These are phyloP conservation scores for Takakia lepidozioides DNA, from an alignment of 225 moss, liverwort and hornwort genomes.

Conservation along the genomic window DNA sequence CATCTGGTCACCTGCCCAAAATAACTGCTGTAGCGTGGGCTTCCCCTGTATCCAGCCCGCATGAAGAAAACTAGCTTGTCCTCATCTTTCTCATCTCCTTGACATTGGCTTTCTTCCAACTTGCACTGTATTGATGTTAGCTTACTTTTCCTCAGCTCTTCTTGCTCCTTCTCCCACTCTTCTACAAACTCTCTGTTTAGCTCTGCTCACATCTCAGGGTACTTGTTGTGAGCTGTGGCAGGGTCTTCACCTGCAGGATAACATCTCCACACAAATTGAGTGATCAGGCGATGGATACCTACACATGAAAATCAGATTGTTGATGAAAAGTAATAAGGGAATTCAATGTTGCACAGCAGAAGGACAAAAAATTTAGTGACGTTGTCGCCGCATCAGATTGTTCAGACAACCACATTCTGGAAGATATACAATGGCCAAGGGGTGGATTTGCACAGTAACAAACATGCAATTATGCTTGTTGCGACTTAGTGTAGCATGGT, in stretches of 20 bases:
- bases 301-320: no score
- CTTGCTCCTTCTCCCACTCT: slow-evolving; percentile 64
- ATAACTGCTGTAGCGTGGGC: slow-evolving; percentile 73
- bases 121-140: neutral
- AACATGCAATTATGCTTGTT: no score
- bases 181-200: slow-evolving; percentile 74
- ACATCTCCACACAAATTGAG: no score
- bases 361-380: no score
- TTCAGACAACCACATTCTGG: no score
- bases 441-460: no score
- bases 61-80: slow-evolving; percentile 75
- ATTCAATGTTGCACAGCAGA: no score
- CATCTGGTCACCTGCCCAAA: slow-evolving; percentile 96
- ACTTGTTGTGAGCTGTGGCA: slow-evolving; percentile 60
- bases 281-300: no score
- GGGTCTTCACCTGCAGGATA: slow-evolving; percentile 60
- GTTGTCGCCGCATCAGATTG: no score
- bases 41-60: slow-evolving; percentile 68
- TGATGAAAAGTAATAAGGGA: no score
- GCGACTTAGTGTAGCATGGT: no score
- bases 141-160: slow-evolving; percentile 18
- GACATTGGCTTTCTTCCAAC: neutral
- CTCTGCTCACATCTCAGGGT: slow-evolving; percentile 81
- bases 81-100: slow-evolving; percentile 13
- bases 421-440: no score